Evolutionary conservation across 768 basidiomycete genomes (phyloP).

Genomic region (Sarcodon aspratus): DNA sequence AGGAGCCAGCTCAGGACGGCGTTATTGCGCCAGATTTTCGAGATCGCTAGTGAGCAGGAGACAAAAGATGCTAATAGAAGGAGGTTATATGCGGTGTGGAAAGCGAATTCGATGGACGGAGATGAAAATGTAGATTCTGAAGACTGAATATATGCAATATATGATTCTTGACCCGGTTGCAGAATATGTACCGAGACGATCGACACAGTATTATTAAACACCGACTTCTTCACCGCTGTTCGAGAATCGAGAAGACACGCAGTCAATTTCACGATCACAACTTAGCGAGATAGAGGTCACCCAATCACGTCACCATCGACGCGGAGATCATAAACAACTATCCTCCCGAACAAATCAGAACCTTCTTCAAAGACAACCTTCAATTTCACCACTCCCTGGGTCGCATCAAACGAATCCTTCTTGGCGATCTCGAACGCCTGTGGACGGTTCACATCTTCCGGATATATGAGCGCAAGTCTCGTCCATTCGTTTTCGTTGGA

Average conservation of each 20-base stretch:
- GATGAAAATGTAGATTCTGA: too few relatives aligned
- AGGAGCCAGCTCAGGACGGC: slow-evolving; percentile 33
- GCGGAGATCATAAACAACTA: slow-evolving; percentile 59
- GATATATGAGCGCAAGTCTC: slow-evolving; percentile 46
- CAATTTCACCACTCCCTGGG: slow-evolving; percentile 31
- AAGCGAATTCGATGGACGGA: slow-evolving; percentile 34
- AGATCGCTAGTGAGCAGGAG: slow-evolving; percentile 61
- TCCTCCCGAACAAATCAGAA: slow-evolving; percentile 78
- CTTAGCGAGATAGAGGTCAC: too few relatives aligned
- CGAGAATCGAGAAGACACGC: too few relatives aligned
- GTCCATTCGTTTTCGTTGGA: slow-evolving; percentile 33
- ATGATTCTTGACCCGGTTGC: too few relatives aligned
- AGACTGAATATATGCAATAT: too few relatives aligned
- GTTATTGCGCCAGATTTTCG: slow-evolving; percentile 56
- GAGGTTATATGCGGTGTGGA: slow-evolving; percentile 78
- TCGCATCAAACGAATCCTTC: slow-evolving; percentile 5
- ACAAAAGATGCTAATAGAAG: slow-evolving; percentile 70
- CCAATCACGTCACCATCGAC: slow-evolving; percentile 14
- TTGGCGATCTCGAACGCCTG: slow-evolving; percentile 50
- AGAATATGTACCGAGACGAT: too few relatives aligned
- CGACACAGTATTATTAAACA: too few relatives aligned
- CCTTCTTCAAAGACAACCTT: slow-evolving; percentile 70
- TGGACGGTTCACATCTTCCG: slow-evolving; percentile 68
- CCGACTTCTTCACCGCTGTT: too few relatives aligned
- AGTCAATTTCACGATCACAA: too few relatives aligned